Evolutionary conservation across 2,329 filamentous ascomycete genomes (phyloP).

Genomic region (Tolypocladium endophyticum): DNA sequence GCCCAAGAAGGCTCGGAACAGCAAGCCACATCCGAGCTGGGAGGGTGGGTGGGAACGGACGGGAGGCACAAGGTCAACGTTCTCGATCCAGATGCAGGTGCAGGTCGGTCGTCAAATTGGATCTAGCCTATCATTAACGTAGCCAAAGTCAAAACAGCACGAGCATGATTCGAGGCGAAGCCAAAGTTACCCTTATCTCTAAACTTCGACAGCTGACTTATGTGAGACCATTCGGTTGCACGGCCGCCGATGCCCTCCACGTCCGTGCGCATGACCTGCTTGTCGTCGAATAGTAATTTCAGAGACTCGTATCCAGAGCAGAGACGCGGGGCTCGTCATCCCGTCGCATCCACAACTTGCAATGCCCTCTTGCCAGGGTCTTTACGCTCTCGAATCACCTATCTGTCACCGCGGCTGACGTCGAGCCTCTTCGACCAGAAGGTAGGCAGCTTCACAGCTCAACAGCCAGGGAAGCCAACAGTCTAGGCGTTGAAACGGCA

Average conservation of each 20-base stretch:
- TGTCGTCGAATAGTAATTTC: background rate
- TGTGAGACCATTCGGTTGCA: background rate
- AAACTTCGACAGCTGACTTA: background rate
- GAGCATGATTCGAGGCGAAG: background rate
- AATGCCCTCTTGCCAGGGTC: background rate
- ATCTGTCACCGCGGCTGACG: background rate
- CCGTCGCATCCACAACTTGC: background rate
- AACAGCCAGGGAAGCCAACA: too few relatives aligned
- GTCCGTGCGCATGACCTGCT: background rate
- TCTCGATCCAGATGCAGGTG: too few relatives aligned
- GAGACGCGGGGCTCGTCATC: background rate
- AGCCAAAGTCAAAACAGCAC: background rate
- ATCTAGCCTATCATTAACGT: background rate
- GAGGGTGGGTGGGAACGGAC: too few relatives aligned
- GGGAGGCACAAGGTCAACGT: too few relatives aligned
- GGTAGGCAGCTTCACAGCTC: too few relatives aligned
- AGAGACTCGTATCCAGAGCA: background rate
- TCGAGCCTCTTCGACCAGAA: background rate
- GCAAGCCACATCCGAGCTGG: too few relatives aligned
- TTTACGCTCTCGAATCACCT: background rate
- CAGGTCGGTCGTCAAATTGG: background rate
- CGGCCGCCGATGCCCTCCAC: background rate
- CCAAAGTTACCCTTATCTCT: background rate
- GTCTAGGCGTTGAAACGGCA: background rate
- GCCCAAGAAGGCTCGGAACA: too few relatives aligned